A percentile compares a stretch with the other conserved stretches of the same genome.
These are phyloP conservation scores for Aureoboletus auriporus DNA, from an alignment of 768 basidiomycete species.

Conservation along the genomic window DNA sequence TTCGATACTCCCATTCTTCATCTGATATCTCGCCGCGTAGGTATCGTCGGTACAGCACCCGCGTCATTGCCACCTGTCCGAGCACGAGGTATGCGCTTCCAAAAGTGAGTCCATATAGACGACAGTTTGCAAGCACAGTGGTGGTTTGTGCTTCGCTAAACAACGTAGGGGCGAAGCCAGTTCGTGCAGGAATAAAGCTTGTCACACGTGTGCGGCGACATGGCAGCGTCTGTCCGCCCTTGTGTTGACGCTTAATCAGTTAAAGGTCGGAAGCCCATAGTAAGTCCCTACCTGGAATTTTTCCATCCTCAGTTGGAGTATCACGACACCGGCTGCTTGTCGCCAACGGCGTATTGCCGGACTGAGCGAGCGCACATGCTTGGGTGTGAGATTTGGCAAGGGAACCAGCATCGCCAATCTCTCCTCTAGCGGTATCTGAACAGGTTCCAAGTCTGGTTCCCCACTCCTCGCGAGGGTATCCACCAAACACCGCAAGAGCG, in stretches of 20 bases:
- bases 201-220: slow-evolving; percentile 36
- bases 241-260: background rate
- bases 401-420: slow-evolving; percentile 40
- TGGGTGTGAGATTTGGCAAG: slow-evolving; percentile 36
- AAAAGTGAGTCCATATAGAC: slow-evolving; percentile 42
- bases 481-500: slow-evolving; percentile 42
- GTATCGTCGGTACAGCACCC: slow-evolving; percentile 45
- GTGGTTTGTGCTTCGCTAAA: slow-evolving; percentile 31
- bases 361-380: slow-evolving; percentile 24
- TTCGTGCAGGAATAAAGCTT: slow-evolving; percentile 33
- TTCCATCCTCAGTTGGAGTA: slow-evolving; percentile 30
- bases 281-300: slow-evolving; percentile 34
- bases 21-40: slow-evolving; percentile 44
- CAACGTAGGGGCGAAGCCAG: slow-evolving; percentile 18
- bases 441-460: background rate
- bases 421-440: slow-evolving; percentile 29
- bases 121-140: slow-evolving; percentile 36
- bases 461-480: slow-evolving; percentile 31
- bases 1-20: slow-evolving; percentile 51
- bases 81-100: slow-evolving; percentile 48
- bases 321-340: slow-evolving; percentile 36
- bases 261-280: background rate
- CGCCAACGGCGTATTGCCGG: slow-evolving; percentile 43
- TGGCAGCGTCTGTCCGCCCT: slow-evolving; percentile 61
- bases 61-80: slow-evolving; percentile 49